Evolutionary conservation across 192 early-diverging fungal species (phyloP).

Genomic region (Funneliformis geosporum): DNA sequence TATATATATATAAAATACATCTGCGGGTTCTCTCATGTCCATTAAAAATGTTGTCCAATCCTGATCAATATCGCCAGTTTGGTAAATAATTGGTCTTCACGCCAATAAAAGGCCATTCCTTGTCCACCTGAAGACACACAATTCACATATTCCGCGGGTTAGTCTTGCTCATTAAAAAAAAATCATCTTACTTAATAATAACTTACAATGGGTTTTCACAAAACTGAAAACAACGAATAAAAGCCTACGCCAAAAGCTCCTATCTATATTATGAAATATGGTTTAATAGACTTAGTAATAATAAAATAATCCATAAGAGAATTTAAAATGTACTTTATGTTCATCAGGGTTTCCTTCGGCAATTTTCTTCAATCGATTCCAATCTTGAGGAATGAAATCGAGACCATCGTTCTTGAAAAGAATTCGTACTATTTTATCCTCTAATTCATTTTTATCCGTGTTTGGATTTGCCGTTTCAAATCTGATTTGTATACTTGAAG

Average conservation of each 20-base stretch:
- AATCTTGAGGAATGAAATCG: conserved; percentile 54
- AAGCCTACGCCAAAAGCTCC: conserved; percentile 83
- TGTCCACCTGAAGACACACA: conserved; percentile 70
- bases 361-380: conserved; percentile 74
- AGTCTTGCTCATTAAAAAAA: too few relatives aligned
- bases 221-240: conserved; percentile 86
- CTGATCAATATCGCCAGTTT: conserved; percentile 59
- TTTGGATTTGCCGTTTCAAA: conserved; percentile 54
- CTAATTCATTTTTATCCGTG: conserved; percentile 37
- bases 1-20: conserved; percentile 11
- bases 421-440: conserved; percentile 48
- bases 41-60: conserved; percentile 38
- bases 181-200: too few relatives aligned
- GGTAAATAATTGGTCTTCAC: conserved; percentile 81
- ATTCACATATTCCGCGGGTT: not conserved
- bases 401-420: conserved; percentile 83
- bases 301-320: not conserved
- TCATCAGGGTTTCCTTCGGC: conserved; percentile 84
- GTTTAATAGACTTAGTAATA: too few relatives aligned
- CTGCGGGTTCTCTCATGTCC: conserved; percentile 78
- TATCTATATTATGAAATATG: conserved; percentile 41
- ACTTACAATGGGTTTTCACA: conserved; percentile 84
- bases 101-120: conserved; percentile 89
- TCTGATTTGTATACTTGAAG: conserved; percentile 56
- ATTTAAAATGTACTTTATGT: conserved; percentile 34